Evolutionary conservation across 139 green algal species (phyloP).

Genomic region (Chlorella sp.): DNA sequence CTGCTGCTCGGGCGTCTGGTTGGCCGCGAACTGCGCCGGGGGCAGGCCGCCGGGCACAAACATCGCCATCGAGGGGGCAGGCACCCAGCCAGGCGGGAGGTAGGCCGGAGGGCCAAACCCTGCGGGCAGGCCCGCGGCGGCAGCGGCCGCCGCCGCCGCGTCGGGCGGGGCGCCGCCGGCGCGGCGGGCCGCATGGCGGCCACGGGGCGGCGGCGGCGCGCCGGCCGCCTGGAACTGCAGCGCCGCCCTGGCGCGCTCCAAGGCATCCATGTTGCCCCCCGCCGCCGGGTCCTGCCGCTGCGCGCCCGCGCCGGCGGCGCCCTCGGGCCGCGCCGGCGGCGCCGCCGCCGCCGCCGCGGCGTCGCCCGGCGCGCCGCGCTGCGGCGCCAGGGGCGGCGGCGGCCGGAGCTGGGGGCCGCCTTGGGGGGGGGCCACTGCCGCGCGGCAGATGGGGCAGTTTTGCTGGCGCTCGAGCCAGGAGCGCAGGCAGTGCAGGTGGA

Average conservation of each 20-base stretch:
- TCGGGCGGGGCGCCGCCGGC: neutral
- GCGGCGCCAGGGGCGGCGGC: neutral
- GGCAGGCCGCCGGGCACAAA: constrained; percentile 46
- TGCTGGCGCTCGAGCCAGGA: constrained; percentile 98
- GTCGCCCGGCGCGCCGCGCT: no score
- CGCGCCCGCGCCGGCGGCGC: neutral
- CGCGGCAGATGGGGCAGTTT: constrained; percentile 95
- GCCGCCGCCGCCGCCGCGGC: neutral
- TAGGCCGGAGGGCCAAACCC: neutral
- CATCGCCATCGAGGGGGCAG: constrained; percentile 56
- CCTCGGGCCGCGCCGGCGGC: neutral
- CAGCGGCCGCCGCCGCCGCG: neutral
- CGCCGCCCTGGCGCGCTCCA: neutral
- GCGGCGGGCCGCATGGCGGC: neutral
- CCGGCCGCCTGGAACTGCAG: neutral
- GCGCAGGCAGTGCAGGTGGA: constrained; percentile 96
- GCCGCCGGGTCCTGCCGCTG: neutral
- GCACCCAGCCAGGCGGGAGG: constrained; percentile 49
- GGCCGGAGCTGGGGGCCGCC: neutral
- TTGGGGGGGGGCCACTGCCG: constrained; percentile 53
- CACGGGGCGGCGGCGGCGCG: neutral
- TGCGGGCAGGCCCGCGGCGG: neutral
- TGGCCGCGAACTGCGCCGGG: constrained; percentile 65
- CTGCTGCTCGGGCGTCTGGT: constrained; percentile 42
- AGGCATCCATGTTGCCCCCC: neutral